Evolutionary conservation across 495 filamentous ascomycete genomes (phyloP).

Genomic region (Penicillium psychrofluorescens): DNA sequence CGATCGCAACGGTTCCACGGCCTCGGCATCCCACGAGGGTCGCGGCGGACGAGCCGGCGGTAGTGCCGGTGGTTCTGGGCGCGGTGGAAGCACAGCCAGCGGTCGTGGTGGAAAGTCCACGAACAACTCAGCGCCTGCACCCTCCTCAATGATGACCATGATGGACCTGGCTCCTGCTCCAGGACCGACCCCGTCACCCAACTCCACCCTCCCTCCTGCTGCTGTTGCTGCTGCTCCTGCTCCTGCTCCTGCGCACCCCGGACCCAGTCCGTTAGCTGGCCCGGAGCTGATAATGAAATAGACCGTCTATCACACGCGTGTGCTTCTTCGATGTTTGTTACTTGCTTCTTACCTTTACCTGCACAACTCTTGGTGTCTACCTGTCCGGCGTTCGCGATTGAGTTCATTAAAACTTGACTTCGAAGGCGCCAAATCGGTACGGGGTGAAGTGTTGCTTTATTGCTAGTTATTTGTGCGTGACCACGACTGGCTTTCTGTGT

Average conservation of each 20-base stretch:
- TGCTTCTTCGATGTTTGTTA: neutral
- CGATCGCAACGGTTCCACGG: conserved; percentile 8
- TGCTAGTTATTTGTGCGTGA: too few relatives aligned
- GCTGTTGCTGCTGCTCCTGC: conserved; percentile 10
- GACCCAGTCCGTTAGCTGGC: conserved; percentile 7
- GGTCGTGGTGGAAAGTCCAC: conserved; percentile 21
- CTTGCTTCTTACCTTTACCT: neutral
- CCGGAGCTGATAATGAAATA: conserved; percentile 18
- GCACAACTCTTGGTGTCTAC: too few relatives aligned
- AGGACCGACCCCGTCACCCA: conserved; percentile 12
- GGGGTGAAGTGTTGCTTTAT: too few relatives aligned
- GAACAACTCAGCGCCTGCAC: conserved; percentile 1
- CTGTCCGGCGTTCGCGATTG: too few relatives aligned
- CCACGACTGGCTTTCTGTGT: too few relatives aligned
- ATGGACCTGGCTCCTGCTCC: conserved; percentile 20
- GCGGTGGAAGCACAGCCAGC: conserved; percentile 23
- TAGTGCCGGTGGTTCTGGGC: conserved; percentile 11
- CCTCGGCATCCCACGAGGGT: conserved; percentile 17
- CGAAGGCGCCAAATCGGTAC: too few relatives aligned
- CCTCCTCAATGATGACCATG: conserved; percentile 14
- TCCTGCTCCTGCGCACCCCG: too few relatives aligned
- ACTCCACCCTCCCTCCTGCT: conserved; percentile 15
- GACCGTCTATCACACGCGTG: neutral
- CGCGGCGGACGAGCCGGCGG: conserved; percentile 24
- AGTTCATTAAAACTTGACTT: too few relatives aligned